Conservation (phyloP, 768 basidiomycete species). For the Mycena polygramma region DNA sequence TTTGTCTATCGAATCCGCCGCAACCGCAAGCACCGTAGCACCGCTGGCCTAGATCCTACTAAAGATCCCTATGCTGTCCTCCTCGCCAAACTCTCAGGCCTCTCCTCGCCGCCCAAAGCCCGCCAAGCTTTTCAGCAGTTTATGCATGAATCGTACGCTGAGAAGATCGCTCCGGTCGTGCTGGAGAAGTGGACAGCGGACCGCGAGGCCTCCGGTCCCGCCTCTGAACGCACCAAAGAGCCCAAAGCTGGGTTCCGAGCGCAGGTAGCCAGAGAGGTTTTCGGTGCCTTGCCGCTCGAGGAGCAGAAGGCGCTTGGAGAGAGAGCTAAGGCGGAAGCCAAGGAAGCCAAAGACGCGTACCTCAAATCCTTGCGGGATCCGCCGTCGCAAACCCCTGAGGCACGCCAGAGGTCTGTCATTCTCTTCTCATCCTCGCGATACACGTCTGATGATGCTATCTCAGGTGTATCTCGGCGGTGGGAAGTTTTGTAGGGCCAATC, state of each 20-base stretch:
- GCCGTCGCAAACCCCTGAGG: slow-evolving; percentile 1
- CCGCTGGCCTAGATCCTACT: not conserved
- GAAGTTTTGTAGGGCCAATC: not conserved
- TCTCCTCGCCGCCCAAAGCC: not conserved
- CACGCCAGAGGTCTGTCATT: slow-evolving; percentile 10
- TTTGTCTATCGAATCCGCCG: not conserved
- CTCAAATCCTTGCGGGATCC: not conserved
- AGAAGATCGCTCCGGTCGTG: slow-evolving; percentile 9
- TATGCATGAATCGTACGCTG: slow-evolving; percentile 19
- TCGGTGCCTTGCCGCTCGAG: not conserved
- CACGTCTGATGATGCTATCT: not conserved
- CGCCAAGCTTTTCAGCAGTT: slow-evolving; percentile 21
- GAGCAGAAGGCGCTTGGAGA: not conserved
- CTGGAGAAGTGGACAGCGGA: slow-evolving; percentile 1
- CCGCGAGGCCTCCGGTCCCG: not conserved
- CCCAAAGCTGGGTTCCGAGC: slow-evolving; percentile 15
- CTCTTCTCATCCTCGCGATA: not conserved
- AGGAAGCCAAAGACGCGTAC: slow-evolving; percentile 7
- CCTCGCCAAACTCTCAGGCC: slow-evolving; percentile 10
- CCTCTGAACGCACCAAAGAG: not conserved
- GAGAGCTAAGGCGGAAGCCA: not conserved
- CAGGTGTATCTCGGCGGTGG: slow-evolving; percentile 12
- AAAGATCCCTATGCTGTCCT: slow-evolving; percentile 8
- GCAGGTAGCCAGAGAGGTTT: slow-evolving; percentile 2
- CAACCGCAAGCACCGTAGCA: not conserved